Base-by-base conservation (phyloP, 495 filamentous ascomycete species). In the Acidiella bohemica region DNA sequence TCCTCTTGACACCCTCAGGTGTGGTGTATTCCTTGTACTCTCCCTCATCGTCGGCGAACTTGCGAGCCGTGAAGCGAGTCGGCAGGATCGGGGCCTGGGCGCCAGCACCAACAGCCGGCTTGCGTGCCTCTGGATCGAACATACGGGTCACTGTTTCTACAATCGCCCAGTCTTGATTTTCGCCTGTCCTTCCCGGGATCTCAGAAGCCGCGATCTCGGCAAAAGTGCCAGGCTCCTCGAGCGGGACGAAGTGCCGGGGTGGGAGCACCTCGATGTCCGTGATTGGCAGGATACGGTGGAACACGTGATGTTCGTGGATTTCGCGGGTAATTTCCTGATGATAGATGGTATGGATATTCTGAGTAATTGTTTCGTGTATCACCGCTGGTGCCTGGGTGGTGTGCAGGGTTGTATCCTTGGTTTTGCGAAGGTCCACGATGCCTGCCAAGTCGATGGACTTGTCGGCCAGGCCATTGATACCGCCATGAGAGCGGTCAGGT, bases 241-340 rank as follows among this genome's bases (percentile, higher is more conserved):
- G 19, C 2, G 54, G 32, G 46, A 65, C 24, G 44, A 55, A 44
- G 53, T 64, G 28, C 37, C 69, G 42, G 53, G 63, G n/a, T 10
- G 53, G 63, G 40, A 63, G 59, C 8, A 68, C 54, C 44, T 73
- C 62, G 10, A 66, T 56, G 11, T 72, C 68, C 20, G 59, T 59
- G 28, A 76, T 53, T 3, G 73, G 73, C 7, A 66, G 66, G 19
- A 72, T 63, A 11, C 61, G 62, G 40, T 71, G 68, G 39, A 64
- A 64, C 14, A 68, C 53, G 22, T 76, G 66, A 49, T 76, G 57
- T 14, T 59, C 62, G 49, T 78, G 72, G 42, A 73, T 68, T 22
- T 76, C 71, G 19, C 70, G 67, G 3, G 67, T 61, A 21, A 74
- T 68, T 6, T 45, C 35, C 47, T 75, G 66, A 51, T 73, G 50